Evolutionary conservation across 192 early-diverging fungal species (phyloP).

Genomic region (Jimgerdemannia flammicorona): DNA sequence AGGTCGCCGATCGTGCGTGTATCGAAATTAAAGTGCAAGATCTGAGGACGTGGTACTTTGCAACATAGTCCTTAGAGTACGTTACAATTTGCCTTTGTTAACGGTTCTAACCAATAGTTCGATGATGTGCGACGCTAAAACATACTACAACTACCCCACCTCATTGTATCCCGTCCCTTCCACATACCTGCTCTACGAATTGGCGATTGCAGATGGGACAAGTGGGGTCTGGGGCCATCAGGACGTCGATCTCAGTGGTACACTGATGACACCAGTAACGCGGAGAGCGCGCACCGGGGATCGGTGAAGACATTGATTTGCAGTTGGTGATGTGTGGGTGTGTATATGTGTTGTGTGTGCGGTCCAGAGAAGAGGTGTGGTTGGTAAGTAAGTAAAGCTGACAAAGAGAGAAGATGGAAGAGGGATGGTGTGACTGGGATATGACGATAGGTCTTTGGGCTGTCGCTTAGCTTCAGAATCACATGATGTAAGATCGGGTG

Average conservation of each 20-base stretch:
- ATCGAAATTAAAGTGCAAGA: no score
- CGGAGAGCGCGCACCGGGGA: conserved; percentile 19
- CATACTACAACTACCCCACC: no score
- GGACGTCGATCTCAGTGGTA: conserved; percentile 49
- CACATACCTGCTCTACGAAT: conserved; percentile 80
- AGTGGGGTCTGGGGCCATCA: conserved; percentile 76
- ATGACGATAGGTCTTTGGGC: background rate
- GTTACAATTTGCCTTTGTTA: no score
- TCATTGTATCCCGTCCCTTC: no score
- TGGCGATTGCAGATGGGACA: conserved; percentile 72
- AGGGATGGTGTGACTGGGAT: background rate
- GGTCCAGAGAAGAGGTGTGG: no score
- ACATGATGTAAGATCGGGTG: background rate
- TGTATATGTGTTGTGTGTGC: no score
- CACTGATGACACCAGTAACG: conserved; percentile 67
- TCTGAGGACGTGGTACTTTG: no score
- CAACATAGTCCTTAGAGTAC: no score
- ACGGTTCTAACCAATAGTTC: no score
- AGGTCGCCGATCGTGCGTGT: no score
- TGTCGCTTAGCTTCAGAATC: background rate
- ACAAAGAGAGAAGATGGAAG: background rate
- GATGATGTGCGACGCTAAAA: no score
- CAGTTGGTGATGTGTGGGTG: background rate
- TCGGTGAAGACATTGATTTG: background rate
- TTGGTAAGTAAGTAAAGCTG: no score